A percentile compares a stretch with the other conserved stretches of the same genome.
These are phyloP conservation scores for Stagonosporopsis rhizophila DNA, from an alignment of 2,329 filamentous ascomycete genomes.

Conservation along the genomic window DNA sequence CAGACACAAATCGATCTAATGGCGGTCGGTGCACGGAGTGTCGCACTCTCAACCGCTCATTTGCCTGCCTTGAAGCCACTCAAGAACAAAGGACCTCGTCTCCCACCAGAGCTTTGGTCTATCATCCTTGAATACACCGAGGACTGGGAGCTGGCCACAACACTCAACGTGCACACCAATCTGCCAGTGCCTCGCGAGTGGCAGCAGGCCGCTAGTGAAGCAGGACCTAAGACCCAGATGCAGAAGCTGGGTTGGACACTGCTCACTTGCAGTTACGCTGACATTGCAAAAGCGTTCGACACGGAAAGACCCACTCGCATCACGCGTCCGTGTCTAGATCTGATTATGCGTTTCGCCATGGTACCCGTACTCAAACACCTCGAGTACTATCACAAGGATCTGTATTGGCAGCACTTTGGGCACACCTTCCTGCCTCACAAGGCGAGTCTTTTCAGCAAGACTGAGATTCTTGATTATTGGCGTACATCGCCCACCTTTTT, in stretches of 20 bases:
- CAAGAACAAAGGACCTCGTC: slow-evolving; percentile 49
- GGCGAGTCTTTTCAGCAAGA: slow-evolving; percentile 85
- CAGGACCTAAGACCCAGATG: slow-evolving; percentile 74
- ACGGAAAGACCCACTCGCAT: slow-evolving; percentile 75
- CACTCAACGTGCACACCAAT: slow-evolving; percentile 80
- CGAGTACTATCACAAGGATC: slow-evolving; percentile 70
- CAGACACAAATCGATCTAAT: slow-evolving; percentile 79
- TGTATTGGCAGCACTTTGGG: slow-evolving; percentile 87
- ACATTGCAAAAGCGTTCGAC: slow-evolving; percentile 76
- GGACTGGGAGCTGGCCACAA: slow-evolving; percentile 90
- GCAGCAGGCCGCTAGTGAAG: slow-evolving; percentile 67
- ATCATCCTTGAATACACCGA: slow-evolving; percentile 83
- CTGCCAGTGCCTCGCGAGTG: slow-evolving; percentile 76
- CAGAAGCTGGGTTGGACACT: slow-evolving; percentile 86
- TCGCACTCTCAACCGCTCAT: slow-evolving; percentile 45
- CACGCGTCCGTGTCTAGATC: slow-evolving; percentile 81
- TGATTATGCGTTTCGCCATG: slow-evolving; percentile 90
- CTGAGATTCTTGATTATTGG: slow-evolving; percentile 91
- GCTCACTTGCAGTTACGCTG: slow-evolving; percentile 72
- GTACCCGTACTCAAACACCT: slow-evolving; percentile 78
- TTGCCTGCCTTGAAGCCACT: slow-evolving; percentile 41
- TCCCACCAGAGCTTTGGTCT: slow-evolving; percentile 89
- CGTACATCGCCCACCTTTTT: slow-evolving; percentile 80
- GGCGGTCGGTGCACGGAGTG: slow-evolving; percentile 74
- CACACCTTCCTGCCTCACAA: slow-evolving; percentile 84